Base-by-base conservation (phyloP, 148 eudicot genomes). In the Camellia japonica region DNA sequence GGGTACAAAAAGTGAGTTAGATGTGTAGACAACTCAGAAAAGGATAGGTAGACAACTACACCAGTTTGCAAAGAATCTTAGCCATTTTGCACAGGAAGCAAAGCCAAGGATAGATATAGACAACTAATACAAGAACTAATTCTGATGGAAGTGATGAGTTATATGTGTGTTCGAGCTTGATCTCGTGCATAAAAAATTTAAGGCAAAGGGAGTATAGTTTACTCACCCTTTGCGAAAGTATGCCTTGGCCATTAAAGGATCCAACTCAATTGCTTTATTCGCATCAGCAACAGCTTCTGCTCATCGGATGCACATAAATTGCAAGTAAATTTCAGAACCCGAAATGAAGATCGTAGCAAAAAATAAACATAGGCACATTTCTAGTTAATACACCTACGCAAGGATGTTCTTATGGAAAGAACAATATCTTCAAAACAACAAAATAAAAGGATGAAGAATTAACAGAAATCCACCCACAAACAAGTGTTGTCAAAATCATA, bases 201-300 rank as follows among this genome's bases (percentile, higher is more conserved):
- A 58, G 59, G 16, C 58, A 59, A 54, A 15, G 13, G 38, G 38
- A 30, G 38, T 30, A 30, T 10, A 15, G 0, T 7, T 23, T 42
- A 87, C 88, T 82, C 77, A 95, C 99, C 97, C 99, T 88, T 95
- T 95, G 9, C 97, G 93, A 19, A 90, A 79, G 82, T 92, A 95
- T 62, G 99, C 99, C 85, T 95, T 93, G 7, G 95, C 84, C 91
- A 91, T 87, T 6, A 90, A 83, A 65, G 95, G 82, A 77, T 95
- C 91, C 79, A 95, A 77, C 76, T 92, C 93, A 81, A 93, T 95
- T 38, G 99, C 98, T 83, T 78, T 90, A 78, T 88, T 93, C 42
- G 99, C 92, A 92, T 95, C 99, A 83, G 93, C 89, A 80, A 95
- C 95, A 68, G 99, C 99, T 87, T 95, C 99, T 95, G 91, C 75